Evolutionary conservation across 2,329 filamentous ascomycete species (phyloP).

Genomic region (Coniochaeta sp.): DNA sequence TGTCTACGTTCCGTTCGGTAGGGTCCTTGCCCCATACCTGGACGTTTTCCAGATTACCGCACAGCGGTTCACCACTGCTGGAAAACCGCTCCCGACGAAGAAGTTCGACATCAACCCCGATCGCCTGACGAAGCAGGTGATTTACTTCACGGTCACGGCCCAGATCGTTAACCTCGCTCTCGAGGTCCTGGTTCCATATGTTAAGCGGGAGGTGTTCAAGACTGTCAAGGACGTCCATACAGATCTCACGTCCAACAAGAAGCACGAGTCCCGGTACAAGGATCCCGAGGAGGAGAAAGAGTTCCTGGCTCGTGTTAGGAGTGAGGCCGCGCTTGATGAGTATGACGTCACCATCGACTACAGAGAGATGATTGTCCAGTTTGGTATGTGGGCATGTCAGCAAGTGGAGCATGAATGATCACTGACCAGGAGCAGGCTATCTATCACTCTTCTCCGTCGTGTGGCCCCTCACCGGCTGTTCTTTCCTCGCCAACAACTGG

Average conservation of each 20-base stretch:
- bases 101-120: constrained; percentile 77
- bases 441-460: constrained; percentile 85
- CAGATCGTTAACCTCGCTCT: constrained; percentile 82
- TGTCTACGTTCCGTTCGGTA: constrained; percentile 87
- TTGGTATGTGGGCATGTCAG: constrained; percentile 36
- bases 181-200: constrained; percentile 77
- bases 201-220: constrained; percentile 69
- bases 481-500: constrained; percentile 94
- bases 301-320: constrained; percentile 74
- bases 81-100: constrained; percentile 58
- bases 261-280: constrained; percentile 36
- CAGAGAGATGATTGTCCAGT: constrained; percentile 86
- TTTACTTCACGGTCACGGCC: constrained; percentile 92
- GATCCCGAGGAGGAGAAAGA: constrained; percentile 71
- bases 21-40: constrained; percentile 75
- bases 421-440: constrained; percentile 52
- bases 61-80: constrained; percentile 65
- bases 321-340: constrained; percentile 71
- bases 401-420: background rate
- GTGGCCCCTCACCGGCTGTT: constrained; percentile 87
- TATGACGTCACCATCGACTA: constrained; percentile 92
- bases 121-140: constrained; percentile 81
- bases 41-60: constrained; percentile 73
- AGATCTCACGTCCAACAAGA: constrained; percentile 44
- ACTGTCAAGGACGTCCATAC: constrained; percentile 72